Percentiles rank a stretch among this genome's conserved stretches.
Evolutionary conservation across 352 stramenopile species (phyloP).

Genomic region (Peronospora belbahrii): DNA sequence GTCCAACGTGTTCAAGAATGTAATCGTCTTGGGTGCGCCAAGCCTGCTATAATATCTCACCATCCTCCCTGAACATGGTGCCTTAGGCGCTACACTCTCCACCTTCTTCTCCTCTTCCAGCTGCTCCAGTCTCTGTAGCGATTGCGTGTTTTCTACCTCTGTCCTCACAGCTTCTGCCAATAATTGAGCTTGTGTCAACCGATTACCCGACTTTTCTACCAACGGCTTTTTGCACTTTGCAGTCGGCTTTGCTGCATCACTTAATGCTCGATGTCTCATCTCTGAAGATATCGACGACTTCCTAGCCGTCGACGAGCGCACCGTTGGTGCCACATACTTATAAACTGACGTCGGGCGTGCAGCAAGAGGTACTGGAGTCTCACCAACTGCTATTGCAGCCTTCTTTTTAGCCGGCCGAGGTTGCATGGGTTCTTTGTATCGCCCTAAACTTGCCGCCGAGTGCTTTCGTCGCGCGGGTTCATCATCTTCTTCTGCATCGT

Average conservation of each 20-base stretch:
- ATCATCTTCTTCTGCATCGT: slow-evolving; percentile 56
- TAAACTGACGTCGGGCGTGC: slow-evolving; percentile 6
- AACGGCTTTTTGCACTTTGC: slow-evolving; percentile 23
- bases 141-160: slow-evolving; percentile 74
- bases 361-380: slow-evolving; percentile 1
- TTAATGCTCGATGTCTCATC: slow-evolving; percentile 41
- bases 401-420: slow-evolving; percentile 14
- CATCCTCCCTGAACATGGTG: slow-evolving; percentile 57
- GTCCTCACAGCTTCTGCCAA: slow-evolving; percentile 67
- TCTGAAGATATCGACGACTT: slow-evolving; percentile 59
- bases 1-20: slow-evolving; percentile 63
- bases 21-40: slow-evolving; percentile 65
- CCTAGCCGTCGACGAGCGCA: slow-evolving; percentile 49
- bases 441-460: slow-evolving; percentile 16
- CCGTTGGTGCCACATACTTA: slow-evolving; percentile 27
- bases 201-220: slow-evolving; percentile 37
- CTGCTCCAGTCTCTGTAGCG: slow-evolving; percentile 67
- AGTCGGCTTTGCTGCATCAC: slow-evolving; percentile 41
- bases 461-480: slow-evolving; percentile 22
- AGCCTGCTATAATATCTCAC: slow-evolving; percentile 64
- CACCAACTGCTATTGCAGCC: not conserved
- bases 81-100: slow-evolving; percentile 58
- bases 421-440: slow-evolving; percentile 30
- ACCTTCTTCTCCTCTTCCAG: slow-evolving; percentile 78
- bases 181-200: slow-evolving; percentile 61